Base-by-base conservation (phyloP, 2,329 filamentous ascomycete species). In the Pyricularia sp. region DNA sequence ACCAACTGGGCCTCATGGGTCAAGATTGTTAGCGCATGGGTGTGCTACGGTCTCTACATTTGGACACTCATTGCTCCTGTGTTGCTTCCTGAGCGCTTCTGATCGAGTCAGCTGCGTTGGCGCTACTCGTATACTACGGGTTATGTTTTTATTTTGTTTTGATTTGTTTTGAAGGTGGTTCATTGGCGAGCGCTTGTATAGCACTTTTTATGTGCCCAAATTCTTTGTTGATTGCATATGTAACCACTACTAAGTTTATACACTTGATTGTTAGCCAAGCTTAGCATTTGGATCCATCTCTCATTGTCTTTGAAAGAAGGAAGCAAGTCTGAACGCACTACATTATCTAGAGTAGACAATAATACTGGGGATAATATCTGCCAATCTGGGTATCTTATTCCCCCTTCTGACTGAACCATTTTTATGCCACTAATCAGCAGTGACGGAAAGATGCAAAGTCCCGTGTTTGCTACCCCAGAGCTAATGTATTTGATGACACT, bases 1-100 rank as follows among this genome's bases (percentile, higher is more conserved):
- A 98, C 94, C 5, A 97, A 98, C 80, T 97, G 93, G 87, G 95
- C 95, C 36, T 97, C 93, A 76, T 99, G 96, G 95, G 93, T 97
- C 74, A 99, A 99, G 88, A 98, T 99, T 78, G 89, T 97, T 68
- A 97, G 94, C 79, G 90, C 94, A 23, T 99, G 95, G 95, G 90
- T 95, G 68, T 99, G 95, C 81, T 97, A 99, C 79, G 89, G 83
- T 67, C 92, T 99, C 79, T 99, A 98, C 76, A 86, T 89, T 31
- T 99, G 95, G 95, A 97, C 92, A 23, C 79, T 99, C 74, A 84
- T 97, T 63, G 95, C 95, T 64, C 95, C 95, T 2, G 85, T 96
- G 55, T 80, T 96, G 64, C 78, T 97, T 75, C 94, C 94, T 2
- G 94, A 97, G 74, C 86, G 94, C 67, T 97, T 97, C 77, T 63